Base-by-base conservation (phyloP, 148 eudicot genomes). In the Fagopyrum homotropicum region DNA sequence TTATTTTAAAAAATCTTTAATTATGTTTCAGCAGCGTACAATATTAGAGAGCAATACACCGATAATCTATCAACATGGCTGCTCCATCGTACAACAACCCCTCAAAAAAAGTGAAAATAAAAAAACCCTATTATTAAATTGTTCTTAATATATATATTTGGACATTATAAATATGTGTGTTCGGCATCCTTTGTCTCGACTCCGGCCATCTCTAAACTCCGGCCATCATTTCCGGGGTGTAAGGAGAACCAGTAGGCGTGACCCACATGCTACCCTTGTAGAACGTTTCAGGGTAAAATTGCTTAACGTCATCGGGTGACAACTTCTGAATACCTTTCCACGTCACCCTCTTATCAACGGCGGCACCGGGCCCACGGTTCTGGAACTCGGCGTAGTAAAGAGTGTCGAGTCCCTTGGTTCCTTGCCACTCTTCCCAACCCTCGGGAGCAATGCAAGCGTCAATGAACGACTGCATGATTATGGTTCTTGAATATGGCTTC, bases 391-490 rank as follows among this genome's bases (percentile, higher is more conserved):
- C 84, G 22, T 86, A 88, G 69, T 66, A 86, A 4, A 81, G 66
- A 0, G 88, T 87, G 55, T 83, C 79, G 3, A 73, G 64, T 1
- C 73, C 81, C 6, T 68, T 75, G 2, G 46, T 78, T 5, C 82
- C 86, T 15, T 30, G 19, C 89, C 89, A 89, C 0, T 84, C 81
- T 12, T 75, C 66, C 92, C 92, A 91, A 43, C 96, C 96, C 46
- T 79, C 82, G 0, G 91, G 84, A 1, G 17, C 83, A 9, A 89
- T 89, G 1, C 78, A 22, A 0, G 47, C 51, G 48, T 85, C 87
- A 0, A 91, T 66, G 0, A 43, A 74, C 1, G 87, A 77, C 22
- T 83, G 78, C 96, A 91, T 83, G 14, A 83, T 14, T 2, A 91
- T 51, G 0, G 88, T 85, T 46, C 84, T 79, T 0, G 96, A 78